Conservation (phyloP, 441 rosid species). For the Bocquillonia castaneifolia region DNA sequence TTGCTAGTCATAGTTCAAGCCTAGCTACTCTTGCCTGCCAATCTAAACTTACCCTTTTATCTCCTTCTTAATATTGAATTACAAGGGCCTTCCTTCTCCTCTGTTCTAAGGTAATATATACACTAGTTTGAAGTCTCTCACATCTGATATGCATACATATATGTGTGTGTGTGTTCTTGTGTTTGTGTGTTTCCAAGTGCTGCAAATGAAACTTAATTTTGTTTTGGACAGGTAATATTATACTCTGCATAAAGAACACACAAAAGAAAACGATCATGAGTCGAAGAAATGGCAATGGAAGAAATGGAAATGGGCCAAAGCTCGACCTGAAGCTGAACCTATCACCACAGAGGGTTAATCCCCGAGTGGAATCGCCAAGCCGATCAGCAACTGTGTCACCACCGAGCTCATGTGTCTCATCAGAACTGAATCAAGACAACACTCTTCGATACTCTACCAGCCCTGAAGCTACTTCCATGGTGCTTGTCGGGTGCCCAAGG, state of each 20-base stretch:
- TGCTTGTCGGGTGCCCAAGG: conserved; percentile 89
- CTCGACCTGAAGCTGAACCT: conserved; percentile 87
- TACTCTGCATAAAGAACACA: background rate
- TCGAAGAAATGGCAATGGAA: conserved; percentile 46
- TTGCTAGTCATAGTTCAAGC: conserved; percentile 7
- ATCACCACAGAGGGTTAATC: conserved; percentile 63
- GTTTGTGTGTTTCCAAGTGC: too few relatives aligned
- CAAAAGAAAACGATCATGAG: conserved; percentile 45
- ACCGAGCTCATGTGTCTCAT: conserved; percentile 85
- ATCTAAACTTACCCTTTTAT: background rate
- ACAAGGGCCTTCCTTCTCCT: conserved; percentile 17
- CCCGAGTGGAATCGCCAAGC: conserved; percentile 45
- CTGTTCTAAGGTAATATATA: too few relatives aligned
- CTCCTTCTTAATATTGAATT: conserved; percentile 18
- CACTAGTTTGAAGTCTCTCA: too few relatives aligned
- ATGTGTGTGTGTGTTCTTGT: too few relatives aligned
- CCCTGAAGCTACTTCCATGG: conserved; percentile 86
- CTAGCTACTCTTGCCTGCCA: background rate
- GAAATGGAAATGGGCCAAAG: conserved; percentile 53
- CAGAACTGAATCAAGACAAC: conserved; percentile 53
- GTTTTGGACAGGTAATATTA: conserved; percentile 9
- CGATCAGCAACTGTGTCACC: conserved; percentile 65
- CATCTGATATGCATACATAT: too few relatives aligned
- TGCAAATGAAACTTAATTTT: background rate
- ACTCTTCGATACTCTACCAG: conserved; percentile 43